Evolutionary conservation across 2,329 filamentous ascomycete species (phyloP).

Genomic region (Hymenoscyphus linearis): DNA sequence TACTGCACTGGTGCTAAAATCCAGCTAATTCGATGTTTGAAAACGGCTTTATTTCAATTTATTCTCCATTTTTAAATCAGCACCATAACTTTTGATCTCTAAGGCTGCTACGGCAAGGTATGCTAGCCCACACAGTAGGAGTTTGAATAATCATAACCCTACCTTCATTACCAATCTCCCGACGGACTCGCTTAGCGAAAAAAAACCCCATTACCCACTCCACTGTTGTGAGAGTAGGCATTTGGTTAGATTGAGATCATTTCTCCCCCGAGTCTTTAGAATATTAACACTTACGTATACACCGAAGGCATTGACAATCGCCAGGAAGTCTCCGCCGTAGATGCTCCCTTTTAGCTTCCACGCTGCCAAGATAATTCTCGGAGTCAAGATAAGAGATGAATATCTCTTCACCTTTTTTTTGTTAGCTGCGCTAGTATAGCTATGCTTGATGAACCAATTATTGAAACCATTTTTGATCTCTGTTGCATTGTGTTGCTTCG

Average conservation of each 20-base stretch:
- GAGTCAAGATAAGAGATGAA: not conserved
- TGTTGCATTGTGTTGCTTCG: no score
- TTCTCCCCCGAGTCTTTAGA: not conserved
- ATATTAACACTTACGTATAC: not conserved
- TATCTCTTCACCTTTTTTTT: not conserved
- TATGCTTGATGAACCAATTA: not conserved
- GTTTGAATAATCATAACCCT: no score
- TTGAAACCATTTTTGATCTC: no score
- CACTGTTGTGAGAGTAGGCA: not conserved
- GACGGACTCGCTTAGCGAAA: not conserved
- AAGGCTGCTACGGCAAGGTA: no score
- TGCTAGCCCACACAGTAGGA: no score
- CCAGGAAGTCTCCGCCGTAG: not conserved
- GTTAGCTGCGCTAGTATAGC: not conserved
- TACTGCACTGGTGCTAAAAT: no score
- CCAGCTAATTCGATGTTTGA: no score
- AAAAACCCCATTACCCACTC: not conserved
- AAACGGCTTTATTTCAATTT: no score
- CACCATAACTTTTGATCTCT: no score
- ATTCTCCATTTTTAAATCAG: no score
- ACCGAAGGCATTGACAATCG: not conserved
- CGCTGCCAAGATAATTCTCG: not conserved
- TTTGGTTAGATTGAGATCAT: not conserved
- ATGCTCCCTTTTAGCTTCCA: not conserved
- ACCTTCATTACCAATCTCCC: no score